phyloP scores from a whole-genome alignment of 2,329 filamentous ascomycete species.

The Alternaria sp. region DNA sequence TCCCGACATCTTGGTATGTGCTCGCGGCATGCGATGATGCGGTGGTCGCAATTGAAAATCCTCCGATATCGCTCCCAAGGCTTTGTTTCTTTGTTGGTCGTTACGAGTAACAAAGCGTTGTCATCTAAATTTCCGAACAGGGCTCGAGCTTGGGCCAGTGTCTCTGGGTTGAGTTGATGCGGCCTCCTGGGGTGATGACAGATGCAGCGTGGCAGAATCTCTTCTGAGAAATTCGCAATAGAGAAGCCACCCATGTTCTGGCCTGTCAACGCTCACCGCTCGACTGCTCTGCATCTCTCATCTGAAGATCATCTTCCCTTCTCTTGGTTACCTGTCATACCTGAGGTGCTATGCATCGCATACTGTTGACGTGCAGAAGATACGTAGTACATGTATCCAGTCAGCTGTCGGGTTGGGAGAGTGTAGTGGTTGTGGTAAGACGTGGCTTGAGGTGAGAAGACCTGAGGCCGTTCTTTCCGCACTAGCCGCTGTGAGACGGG shows the following conservation, averaged over 20 bases:
- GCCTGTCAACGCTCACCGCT: neutral
- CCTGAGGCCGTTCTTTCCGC: neutral
- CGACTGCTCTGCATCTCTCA: neutral
- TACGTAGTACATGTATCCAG: neutral
- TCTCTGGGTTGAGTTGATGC: neutral
- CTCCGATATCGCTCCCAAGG: neutral
- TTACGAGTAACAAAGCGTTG: neutral
- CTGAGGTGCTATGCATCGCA: no score
- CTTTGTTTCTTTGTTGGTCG: neutral
- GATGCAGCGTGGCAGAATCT: neutral
- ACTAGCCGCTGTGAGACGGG: neutral
- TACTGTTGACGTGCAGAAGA: neutral
- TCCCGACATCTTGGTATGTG: neutral
- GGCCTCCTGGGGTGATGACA: neutral
- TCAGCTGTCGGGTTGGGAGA: neutral
- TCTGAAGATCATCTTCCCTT: neutral
- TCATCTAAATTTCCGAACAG: no score
- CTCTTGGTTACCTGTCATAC: neutral
- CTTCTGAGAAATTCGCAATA: neutral
- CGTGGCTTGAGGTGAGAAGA: neutral
- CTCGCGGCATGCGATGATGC: neutral
- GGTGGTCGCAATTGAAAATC: neutral
- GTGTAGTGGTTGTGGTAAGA: neutral
- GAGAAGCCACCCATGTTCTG: neutral
- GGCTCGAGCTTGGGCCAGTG: no score